A percentile compares a stretch with the other conserved stretches of the same genome.
phyloP scores from a whole-genome alignment of 1,139 yeast genomes.

The Yamadazyma triangularis region DNA sequence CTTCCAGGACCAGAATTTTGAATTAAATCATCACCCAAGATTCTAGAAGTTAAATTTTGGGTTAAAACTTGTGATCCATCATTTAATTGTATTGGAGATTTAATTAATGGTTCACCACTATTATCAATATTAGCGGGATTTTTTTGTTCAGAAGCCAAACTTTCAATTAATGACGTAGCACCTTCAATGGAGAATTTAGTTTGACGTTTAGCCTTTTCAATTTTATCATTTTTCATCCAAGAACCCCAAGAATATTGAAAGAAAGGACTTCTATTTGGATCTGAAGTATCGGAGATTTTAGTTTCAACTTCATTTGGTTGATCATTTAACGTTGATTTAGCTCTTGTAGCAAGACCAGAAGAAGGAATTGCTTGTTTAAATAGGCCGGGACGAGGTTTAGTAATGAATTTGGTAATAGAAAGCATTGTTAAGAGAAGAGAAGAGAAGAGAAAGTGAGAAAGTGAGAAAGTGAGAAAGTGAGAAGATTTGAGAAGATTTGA shows the following conservation, averaged over 20 bases:
- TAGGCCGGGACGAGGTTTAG: too few species aligned
- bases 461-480: too few species aligned
- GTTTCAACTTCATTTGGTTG: slow-evolving; percentile 42
- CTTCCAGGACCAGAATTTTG: slow-evolving; percentile 40
- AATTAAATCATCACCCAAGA: slow-evolving; percentile 18
- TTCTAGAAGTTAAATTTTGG: slow-evolving; percentile 32
- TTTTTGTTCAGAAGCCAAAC: slow-evolving; percentile 20
- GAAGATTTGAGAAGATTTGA: too few species aligned
- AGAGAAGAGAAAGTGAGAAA: too few species aligned
- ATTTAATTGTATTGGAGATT: slow-evolving; percentile 32
- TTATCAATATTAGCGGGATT: slow-evolving; percentile 20
- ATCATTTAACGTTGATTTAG: background rate
- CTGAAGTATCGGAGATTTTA: slow-evolving; percentile 53
- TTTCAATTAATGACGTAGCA: slow-evolving; percentile 45
- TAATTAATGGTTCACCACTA: slow-evolving; percentile 19
- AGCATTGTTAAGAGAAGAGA: too few species aligned
- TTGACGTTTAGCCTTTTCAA: slow-evolving; percentile 68
- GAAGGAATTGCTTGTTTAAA: too few species aligned
- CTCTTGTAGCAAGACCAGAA: too few species aligned
- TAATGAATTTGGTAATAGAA: too few species aligned
- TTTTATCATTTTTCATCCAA: slow-evolving; percentile 77
- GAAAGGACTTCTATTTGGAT: slow-evolving; percentile 69
- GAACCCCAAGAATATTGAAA: slow-evolving; percentile 94
- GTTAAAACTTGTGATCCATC: slow-evolving; percentile 41
- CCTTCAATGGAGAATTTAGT: slow-evolving; percentile 87